Evolutionary conservation across 495 filamentous ascomycete species (phyloP), one percentile per base, ranked within the genome.

Genomic region (Penicillium cosmopolitanum): DNA sequence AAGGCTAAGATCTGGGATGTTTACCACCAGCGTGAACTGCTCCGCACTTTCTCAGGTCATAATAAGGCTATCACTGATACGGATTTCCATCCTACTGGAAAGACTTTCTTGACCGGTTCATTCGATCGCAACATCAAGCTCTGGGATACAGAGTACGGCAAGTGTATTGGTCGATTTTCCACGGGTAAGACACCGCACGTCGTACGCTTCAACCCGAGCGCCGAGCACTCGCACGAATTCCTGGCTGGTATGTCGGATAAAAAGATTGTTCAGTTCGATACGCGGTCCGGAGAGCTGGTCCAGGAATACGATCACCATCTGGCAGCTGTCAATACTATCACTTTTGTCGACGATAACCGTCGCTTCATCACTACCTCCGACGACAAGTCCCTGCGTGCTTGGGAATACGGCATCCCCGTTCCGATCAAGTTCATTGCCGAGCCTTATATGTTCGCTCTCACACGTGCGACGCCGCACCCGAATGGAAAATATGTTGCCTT

Each of bases 281-380:
- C 88, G 9, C 84, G 95, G 16, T 87, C 87, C 9, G 86, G 87
- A 60, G 89, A 96, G 64, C 79, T 93, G 42, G 89, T 96, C 40
- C 95, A 99, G 68, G 95, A 98, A 81, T 99, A 99, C 76, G 93
- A 98, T 73, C 93, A 98, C 77, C 95, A 99, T 67, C 78, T 99
- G 52, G 93, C 90, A 40, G 90, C 94, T n/a, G 86, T 99, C 80
- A 98, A 98, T 77, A 98, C 94, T 9, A 90, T 98, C 66, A 96
- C 92, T 38, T 98, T 97, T 72, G 92, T 96, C 63, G 95, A 97
- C 73, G 87, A 96, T 54, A 91, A 91, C 74, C 87, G 95, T 40
- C 89, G 96, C 50, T 98, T 99, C 84, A 95, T 98, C 83, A 92
- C 95, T 28, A 98, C 96, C 11, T 93, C 89, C 5, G 96, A 99